Evolutionary conservation across 192 early-diverging fungal species (phyloP).

Genomic region (Geranomyces michiganensis): DNA sequence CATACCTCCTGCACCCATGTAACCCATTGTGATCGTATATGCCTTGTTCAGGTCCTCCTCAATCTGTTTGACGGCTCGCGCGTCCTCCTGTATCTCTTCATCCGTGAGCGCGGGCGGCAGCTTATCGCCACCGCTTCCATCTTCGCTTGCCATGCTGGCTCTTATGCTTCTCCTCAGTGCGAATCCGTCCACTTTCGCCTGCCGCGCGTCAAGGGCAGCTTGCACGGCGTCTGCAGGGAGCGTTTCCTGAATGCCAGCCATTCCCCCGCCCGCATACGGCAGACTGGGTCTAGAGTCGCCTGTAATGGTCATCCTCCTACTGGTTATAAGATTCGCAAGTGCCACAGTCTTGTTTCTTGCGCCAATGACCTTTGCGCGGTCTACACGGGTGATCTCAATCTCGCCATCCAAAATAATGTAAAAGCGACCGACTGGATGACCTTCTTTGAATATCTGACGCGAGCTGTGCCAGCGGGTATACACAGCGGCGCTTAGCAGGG

Average conservation of each 20-base stretch:
- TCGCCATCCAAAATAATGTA: constrained; percentile 50
- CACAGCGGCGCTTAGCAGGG: constrained; percentile 27
- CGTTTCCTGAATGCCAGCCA: not conserved
- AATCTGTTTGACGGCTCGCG: not conserved
- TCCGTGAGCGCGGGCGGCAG: constrained; percentile 1
- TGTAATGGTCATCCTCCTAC: not conserved
- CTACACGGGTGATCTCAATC: constrained; percentile 41
- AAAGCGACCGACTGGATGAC: constrained; percentile 34
- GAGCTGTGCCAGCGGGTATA: constrained; percentile 43
- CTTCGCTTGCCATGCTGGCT: not conserved
- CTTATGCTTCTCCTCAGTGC: not conserved
- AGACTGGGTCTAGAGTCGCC: not conserved
- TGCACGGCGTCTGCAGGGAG: not conserved
- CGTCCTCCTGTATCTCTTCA: constrained; percentile 6
- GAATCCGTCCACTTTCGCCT: not conserved
- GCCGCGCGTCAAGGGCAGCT: not conserved
- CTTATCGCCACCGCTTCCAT: not conserved
- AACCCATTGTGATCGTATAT: constrained; percentile 37
- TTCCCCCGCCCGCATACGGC: too few relatives aligned
- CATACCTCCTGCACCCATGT: constrained; percentile 42
- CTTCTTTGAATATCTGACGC: constrained; percentile 39
- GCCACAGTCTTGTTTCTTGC: constrained; percentile 26
- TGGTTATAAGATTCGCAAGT: constrained; percentile 1
- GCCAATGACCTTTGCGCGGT: constrained; percentile 33
- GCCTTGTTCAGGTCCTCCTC: constrained; percentile 33